Base-by-base conservation (phyloP, 148 eudicot genomes). In the Rhododendron griersonianum region DNA sequence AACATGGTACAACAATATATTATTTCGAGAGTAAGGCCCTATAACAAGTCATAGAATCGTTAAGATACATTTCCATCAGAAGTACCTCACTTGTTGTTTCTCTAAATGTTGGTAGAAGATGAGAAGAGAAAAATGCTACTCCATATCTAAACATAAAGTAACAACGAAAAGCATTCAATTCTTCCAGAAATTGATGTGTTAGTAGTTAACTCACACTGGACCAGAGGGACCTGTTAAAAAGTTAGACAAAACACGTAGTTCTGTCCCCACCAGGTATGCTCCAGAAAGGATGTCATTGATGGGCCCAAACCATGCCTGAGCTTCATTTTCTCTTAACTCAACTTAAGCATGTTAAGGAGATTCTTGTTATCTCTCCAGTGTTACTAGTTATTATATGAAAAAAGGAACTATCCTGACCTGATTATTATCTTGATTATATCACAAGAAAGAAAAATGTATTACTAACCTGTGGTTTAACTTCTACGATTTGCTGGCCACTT, bases 381-480 rank as follows among this genome's bases (percentile, higher is more conserved):
- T 15, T 8, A 10, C 71, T 65, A 65, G 13, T 45, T 44, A 45
- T 25, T 44, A 45, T 25, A 23, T 57, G 41, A 75, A 77, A 21
- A 15, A 25, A 30, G 59, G 57, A 79, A 23, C 33, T 48, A 9
- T 78, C 44, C 48, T n/a, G n/a, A 55, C 59, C 45, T 81, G 83
- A 57, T 81, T 19, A 81, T 81, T 81, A 37, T 33, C 23, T 9
- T 41, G 9, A 9, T 19, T 30, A 35, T 50, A 47, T 73, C 48
- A 50, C 16, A 28, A 81, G 81, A 35, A 84, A 55, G 35, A 57
- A 59, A 51, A 35, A 1, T n/a, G 67, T 19, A 51, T 44, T 50
- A 82, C 94, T 81, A 83, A 92, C 95, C 93, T 94, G 97, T 81
- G 97, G 97, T 89, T 93, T 93, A 84, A 94, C 95, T 90, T 94